Percentiles rank a stretch among this genome's conserved stretches.
Evolutionary conservation across 768 basidiomycete species (phyloP).

Genomic region (Myochromella boudieri): DNA sequence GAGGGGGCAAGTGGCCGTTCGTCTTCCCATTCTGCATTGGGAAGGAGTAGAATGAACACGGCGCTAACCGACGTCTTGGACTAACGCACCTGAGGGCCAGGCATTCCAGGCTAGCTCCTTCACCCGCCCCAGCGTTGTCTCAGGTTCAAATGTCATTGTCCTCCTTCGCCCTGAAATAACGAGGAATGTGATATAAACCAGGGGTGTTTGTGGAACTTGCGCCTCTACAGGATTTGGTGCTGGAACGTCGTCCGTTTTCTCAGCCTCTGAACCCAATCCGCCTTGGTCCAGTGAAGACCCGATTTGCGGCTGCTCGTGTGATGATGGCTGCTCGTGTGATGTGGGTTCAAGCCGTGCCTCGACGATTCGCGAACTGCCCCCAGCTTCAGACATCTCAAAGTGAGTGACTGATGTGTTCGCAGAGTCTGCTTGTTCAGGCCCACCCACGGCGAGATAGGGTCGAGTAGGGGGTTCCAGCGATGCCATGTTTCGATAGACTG

Average conservation of each 20-base stretch:
- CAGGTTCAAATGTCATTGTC: conserved; percentile 74
- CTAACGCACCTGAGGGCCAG: conserved; percentile 67
- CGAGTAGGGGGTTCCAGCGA: conserved; percentile 17
- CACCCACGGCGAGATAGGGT: conserved; percentile 11
- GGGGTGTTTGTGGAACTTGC: conserved; percentile 56
- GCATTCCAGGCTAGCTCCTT: conserved; percentile 85
- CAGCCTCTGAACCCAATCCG: neutral
- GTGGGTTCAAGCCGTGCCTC: conserved; percentile 2
- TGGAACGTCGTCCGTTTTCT: conserved; percentile 7
- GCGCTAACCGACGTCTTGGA: no score
- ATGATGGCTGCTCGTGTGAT: conserved; percentile 12
- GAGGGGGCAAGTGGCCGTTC: conserved; percentile 77
- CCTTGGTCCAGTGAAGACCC: conserved; percentile 4
- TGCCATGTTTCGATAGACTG: conserved; percentile 10
- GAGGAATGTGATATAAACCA: conserved; percentile 69
- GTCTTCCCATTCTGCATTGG: conserved; percentile 68
- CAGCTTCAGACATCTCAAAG: conserved; percentile 13
- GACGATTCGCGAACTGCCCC: neutral
- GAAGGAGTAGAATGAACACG: no score
- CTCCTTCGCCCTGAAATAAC: conserved; percentile 67
- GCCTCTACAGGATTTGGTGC: conserved; percentile 3
- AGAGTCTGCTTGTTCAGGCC: conserved; percentile 8
- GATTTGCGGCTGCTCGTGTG: no score
- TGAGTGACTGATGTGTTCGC: conserved; percentile 18
- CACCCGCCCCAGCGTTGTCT: conserved; percentile 71